These are phyloP conservation scores for Oryza coarctata DNA, from an alignment of 176 grass and related monocot species.

Conservation along the genomic window DNA sequence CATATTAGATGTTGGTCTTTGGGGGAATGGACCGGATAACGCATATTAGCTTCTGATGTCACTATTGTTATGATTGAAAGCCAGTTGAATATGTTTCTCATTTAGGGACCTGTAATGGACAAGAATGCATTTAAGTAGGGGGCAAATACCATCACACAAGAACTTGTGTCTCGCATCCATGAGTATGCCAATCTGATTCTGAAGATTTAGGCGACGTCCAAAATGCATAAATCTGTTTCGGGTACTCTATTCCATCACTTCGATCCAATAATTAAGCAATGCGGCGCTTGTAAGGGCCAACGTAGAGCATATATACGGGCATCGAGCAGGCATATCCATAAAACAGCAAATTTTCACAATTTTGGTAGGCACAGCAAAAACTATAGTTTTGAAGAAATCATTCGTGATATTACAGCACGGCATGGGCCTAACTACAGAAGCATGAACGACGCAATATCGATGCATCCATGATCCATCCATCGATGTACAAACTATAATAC, in stretches of 20 bases:
- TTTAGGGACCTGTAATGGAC: slow-evolving; percentile 13
- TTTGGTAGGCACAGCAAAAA: too few relatives aligned
- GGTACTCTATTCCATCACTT: too few relatives aligned
- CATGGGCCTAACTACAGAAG: not conserved
- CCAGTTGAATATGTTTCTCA: slow-evolving; percentile 21
- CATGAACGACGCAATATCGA: not conserved
- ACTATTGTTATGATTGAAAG: slow-evolving; percentile 35
- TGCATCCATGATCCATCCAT: slow-evolving; percentile 1
- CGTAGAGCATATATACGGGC: not conserved
- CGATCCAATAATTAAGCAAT: too few relatives aligned
- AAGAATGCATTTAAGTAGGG: not conserved
- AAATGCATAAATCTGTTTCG: not conserved
- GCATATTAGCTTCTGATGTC: slow-evolving; percentile 5
- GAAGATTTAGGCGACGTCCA: not conserved
- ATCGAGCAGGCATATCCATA: not conserved
- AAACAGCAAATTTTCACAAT: not conserved
- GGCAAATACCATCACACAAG: slow-evolving; percentile 25
- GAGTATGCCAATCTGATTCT: not conserved
- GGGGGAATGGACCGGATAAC: not conserved
- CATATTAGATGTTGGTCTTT: not conserved
- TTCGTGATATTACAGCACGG: not conserved
- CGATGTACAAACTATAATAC: not conserved
- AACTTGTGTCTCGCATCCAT: not conserved
- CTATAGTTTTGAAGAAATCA: not conserved
- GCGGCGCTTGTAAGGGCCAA: too few relatives aligned